Percentiles rank a stretch among this genome's conserved stretches.
phyloP scores from a whole-genome alignment of 768 basidiomycete species.

The Podaxis pistillaris region DNA sequence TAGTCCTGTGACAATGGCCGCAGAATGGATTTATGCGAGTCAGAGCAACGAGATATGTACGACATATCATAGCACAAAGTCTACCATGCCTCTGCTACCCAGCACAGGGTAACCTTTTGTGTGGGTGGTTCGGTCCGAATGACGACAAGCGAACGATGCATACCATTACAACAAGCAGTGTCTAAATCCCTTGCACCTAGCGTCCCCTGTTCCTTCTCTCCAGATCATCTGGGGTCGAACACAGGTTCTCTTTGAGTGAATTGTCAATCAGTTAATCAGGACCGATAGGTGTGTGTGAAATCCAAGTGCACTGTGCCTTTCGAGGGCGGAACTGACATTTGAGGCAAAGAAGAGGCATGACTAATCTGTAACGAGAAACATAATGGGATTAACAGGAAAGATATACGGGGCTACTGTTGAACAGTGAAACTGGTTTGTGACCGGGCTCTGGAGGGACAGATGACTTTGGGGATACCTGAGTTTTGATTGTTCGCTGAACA shows the following conservation, averaged over 20 bases:
- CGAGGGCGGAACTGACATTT: neutral
- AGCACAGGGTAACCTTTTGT: constrained; percentile 1
- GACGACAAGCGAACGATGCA: neutral
- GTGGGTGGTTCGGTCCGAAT: constrained; percentile 3
- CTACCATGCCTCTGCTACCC: constrained; percentile 5
- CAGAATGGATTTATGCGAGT: neutral
- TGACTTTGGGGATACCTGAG: neutral
- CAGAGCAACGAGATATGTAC: neutral
- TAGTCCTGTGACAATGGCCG: neutral
- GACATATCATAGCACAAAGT: neutral
- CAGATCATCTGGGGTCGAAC: neutral
- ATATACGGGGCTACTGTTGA: neutral
- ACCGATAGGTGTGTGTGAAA: neutral
- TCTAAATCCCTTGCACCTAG: neutral
- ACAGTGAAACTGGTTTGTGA: constrained; percentile 3
- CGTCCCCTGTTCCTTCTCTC: neutral
- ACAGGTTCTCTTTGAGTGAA: neutral
- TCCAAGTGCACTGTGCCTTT: neutral
- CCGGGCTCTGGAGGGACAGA: neutral
- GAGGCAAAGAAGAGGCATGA: neutral
- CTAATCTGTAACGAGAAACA: neutral
- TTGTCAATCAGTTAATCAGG: neutral
- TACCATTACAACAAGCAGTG: neutral
- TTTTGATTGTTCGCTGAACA: neutral
- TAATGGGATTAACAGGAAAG: neutral